phyloP scores from a whole-genome alignment of 129 eudicot genomes.

The Escallonia rubra region DNA sequence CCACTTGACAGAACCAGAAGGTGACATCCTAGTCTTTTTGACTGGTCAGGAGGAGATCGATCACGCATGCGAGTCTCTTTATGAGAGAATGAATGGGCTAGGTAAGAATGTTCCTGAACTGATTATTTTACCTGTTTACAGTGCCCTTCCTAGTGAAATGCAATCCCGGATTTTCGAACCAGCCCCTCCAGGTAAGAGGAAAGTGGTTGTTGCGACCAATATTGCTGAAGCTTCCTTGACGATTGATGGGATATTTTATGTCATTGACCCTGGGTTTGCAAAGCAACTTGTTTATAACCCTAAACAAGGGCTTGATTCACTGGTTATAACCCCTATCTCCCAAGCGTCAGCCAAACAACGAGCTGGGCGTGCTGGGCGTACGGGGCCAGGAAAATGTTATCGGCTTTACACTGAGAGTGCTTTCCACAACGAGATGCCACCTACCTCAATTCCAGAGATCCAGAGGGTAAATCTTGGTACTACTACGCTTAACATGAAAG shows the following conservation, averaged over 20 bases:
- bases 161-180: conserved; percentile 89
- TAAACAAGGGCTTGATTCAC: conserved; percentile 70
- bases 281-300: conserved; percentile 86
- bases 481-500: conserved; percentile 62
- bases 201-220: conserved; percentile 82
- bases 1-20: conserved; percentile 91
- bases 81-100: conserved; percentile 78
- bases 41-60: conserved; percentile 97
- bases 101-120: conserved; percentile 77
- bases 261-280: conserved; percentile 85
- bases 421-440: conserved; percentile 69
- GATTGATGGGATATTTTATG: conserved; percentile 77
- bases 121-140: conserved; percentile 76
- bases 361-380: conserved; percentile 86
- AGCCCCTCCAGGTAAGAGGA: conserved; percentile 89
- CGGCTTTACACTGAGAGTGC: conserved; percentile 76
- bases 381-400: conserved; percentile 83
- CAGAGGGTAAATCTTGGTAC: conserved; percentile 72
- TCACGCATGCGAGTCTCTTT: conserved; percentile 74
- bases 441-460: conserved; percentile 71
- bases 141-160: conserved; percentile 91
- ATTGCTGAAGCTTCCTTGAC: conserved; percentile 87
- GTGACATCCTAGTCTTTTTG: conserved; percentile 83
- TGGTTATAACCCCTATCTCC: conserved; percentile 75
- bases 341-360: conserved; percentile 90